phyloP scores from a whole-genome alignment of 1,284 basidiomycete species.

The Ustilago trichophora region DNA sequence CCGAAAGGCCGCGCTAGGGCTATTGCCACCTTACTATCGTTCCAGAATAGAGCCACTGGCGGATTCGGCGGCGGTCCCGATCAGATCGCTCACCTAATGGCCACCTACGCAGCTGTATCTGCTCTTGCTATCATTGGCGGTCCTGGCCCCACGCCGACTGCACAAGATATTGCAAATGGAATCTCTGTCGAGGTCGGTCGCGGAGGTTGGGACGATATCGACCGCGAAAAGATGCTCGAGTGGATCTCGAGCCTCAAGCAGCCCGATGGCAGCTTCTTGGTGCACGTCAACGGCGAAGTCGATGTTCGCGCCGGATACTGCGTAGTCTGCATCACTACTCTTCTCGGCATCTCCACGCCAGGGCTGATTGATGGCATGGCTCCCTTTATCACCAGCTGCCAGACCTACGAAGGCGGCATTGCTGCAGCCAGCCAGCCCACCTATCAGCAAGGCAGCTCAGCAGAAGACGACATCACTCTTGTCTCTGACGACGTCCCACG shows the following conservation, averaged over 20 bases:
- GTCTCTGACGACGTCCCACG: slow-evolving; percentile 67
- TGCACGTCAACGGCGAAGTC: slow-evolving; percentile 86
- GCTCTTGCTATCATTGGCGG: slow-evolving; percentile 83
- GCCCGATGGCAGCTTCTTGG: slow-evolving; percentile 91
- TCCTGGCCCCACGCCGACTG: slow-evolving; percentile 66
- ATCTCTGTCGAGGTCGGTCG: slow-evolving; percentile 69
- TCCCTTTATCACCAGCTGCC: slow-evolving; percentile 75
- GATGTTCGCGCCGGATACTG: slow-evolving; percentile 88
- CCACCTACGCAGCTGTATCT: slow-evolving; percentile 88
- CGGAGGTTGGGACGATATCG: slow-evolving; percentile 67
- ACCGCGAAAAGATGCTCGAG: slow-evolving; percentile 75
- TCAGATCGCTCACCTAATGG: slow-evolving; percentile 85
- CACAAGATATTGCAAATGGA: slow-evolving; percentile 67
- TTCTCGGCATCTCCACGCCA: slow-evolving; percentile 85
- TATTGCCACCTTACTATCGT: slow-evolving; percentile 62
- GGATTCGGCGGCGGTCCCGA: slow-evolving; percentile 92
- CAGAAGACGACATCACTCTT: slow-evolving; percentile 11
- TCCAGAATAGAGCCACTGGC: slow-evolving; percentile 69
- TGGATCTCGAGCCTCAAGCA: slow-evolving; percentile 95
- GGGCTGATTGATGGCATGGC: slow-evolving; percentile 75
- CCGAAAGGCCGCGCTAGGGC: slow-evolving; percentile 47
- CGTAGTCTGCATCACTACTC: slow-evolving; percentile 75
- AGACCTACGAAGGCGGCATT: slow-evolving; percentile 98
- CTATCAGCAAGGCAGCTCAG: slow-evolving; percentile 44
- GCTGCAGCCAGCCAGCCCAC: slow-evolving; percentile 81